Evolutionary conservation across 495 filamentous ascomycete genomes (phyloP).

Genomic region (Pyronema omphalodes): DNA sequence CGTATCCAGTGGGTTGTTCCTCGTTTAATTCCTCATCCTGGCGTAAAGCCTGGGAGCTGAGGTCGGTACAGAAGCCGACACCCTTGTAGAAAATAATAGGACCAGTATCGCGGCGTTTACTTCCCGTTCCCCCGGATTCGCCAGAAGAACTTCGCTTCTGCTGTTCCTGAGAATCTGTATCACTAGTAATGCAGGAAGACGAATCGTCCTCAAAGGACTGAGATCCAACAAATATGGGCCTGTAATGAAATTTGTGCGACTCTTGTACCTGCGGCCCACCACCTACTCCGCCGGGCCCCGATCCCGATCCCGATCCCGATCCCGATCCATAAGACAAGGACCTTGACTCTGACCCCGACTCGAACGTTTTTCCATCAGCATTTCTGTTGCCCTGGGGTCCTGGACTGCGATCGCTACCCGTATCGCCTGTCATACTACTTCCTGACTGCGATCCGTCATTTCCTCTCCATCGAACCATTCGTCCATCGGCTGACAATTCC

Average conservation of each 20-base stretch:
- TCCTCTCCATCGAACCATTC: slow-evolving; percentile 55
- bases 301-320: not conserved
- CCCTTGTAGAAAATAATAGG: slow-evolving; percentile 68
- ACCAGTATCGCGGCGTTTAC: slow-evolving; percentile 31
- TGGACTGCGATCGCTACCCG: slow-evolving; percentile 12
- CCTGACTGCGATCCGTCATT: slow-evolving; percentile 38
- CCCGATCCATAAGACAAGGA: not conserved
- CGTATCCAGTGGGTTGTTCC: slow-evolving; percentile 3
- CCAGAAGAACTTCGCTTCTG: slow-evolving; percentile 27
- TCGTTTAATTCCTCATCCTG: slow-evolving; percentile 2
- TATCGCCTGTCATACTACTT: slow-evolving; percentile 29
- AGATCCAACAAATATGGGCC: slow-evolving; percentile 40
- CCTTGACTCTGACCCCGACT: not conserved
- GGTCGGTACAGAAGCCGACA: slow-evolving; percentile 56
- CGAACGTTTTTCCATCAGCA: not conserved
- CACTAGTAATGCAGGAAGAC: slow-evolving; percentile 27
- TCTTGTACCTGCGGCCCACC: not conserved
- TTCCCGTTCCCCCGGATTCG: slow-evolving; percentile 24
- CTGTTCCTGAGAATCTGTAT: slow-evolving; percentile 18
- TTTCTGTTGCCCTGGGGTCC: not conserved
- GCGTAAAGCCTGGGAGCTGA: slow-evolving; percentile 25
- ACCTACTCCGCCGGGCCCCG: not conserved
- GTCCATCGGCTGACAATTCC: slow-evolving; percentile 53
- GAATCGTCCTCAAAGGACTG: slow-evolving; percentile 28
- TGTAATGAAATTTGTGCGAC: slow-evolving; percentile 37